Evolutionary conservation across 192 early-diverging fungal genomes (phyloP), one percentile per base, ranked within the genome.

Genomic region (Kickxella alabastrina): DNA sequence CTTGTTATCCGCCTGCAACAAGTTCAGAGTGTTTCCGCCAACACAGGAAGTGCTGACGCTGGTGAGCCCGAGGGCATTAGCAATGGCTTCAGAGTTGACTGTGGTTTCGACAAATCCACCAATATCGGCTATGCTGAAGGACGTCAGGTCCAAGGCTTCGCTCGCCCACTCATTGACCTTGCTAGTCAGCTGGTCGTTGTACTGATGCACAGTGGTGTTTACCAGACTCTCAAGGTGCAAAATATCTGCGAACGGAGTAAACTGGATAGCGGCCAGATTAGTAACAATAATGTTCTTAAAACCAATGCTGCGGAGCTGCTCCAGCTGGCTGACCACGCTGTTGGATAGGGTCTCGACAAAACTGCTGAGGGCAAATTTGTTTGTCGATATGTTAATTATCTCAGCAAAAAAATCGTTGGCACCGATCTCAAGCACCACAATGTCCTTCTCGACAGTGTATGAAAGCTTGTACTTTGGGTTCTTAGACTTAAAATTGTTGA

Each of bases 251-350:
- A 57, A 34, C 10, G 69, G 69, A 25, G 69, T 65, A 27, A 55
- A 47, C 49, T 72, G 69, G 31, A 72, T 65, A 17, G 57, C 52
- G 7, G 69, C 57, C 27, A 72, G 26, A 34, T 65, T 65, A 2
- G 52, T 22, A 34, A 72, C 63, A 34, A 72, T 36, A 40, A 72
- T 52, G 57, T 65, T 64, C 54, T 62, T 72, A 48, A 65, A 72
- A 9, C 69, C 69, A 17, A 60, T 56, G 27, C 23, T 37, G 34
- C 56, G 51, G 37, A 72, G 52, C 47, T 54, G 34, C 47, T 72
- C 63, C 23, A 70, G 51, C 42, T 70, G 67, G 4, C 14, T 21
- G 2, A 70, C 41, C 6, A 70, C 51, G 9, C 60, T 46, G 23
- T 48, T 46, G 1, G 67, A 54, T 19, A 63, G 24, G 0, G 52